Evolutionary conservation across 2,329 filamentous ascomycete species (phyloP).

Genomic region (Penicillium olsonii): DNA sequence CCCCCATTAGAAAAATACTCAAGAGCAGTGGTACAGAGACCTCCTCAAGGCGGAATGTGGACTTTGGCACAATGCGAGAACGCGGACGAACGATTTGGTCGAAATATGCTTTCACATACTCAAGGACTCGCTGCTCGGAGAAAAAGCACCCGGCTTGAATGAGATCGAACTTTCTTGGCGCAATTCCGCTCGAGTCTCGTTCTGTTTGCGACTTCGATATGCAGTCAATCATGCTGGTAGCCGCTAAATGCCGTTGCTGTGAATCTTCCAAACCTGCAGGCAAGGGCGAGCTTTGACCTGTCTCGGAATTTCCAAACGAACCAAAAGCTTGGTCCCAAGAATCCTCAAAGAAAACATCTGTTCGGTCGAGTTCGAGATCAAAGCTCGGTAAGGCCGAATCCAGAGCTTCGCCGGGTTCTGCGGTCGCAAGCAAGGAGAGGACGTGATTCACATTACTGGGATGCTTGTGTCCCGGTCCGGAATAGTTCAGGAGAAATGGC

Average conservation of each 20-base stretch:
- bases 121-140: constrained; percentile 4
- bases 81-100: constrained; percentile 17
- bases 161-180: not conserved
- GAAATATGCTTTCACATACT: constrained; percentile 15
- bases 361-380: not conserved
- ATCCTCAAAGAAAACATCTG: constrained; percentile 3
- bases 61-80: constrained; percentile 16
- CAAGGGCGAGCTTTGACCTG: not conserved
- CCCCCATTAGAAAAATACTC: not conserved
- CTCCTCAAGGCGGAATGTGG: constrained; percentile 8
- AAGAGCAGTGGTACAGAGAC: constrained; percentile 5
- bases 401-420: not conserved
- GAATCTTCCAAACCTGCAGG: not conserved
- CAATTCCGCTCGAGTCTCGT: not conserved
- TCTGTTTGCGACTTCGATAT: not conserved
- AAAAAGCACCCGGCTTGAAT: constrained; percentile 2
- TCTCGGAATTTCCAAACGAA: not conserved
- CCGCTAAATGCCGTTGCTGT: not conserved
- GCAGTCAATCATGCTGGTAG: not conserved
- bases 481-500: constrained; percentile 18
- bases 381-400: constrained; percentile 12
- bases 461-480: constrained; percentile 7
- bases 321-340: constrained; percentile 7
- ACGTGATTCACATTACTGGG: constrained; percentile 14
- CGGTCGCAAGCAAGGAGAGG: constrained; percentile 12